These are phyloP conservation scores for Raphanus hybrid DNA, from an alignment of 441 rosid genomes.

Conservation along the genomic window DNA sequence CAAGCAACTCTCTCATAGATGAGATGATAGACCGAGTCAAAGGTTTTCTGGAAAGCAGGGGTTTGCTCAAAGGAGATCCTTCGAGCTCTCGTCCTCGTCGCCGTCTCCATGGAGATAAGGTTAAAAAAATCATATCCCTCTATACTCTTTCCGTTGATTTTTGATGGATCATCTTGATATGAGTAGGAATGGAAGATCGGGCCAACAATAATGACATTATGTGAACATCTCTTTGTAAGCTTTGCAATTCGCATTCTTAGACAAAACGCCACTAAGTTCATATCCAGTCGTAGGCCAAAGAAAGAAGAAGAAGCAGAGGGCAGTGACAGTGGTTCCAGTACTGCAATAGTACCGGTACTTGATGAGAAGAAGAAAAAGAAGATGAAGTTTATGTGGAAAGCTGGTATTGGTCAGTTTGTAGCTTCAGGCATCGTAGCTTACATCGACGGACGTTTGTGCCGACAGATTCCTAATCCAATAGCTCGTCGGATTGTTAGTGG, in stretches of 20 bases:
- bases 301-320: constrained; percentile 47
- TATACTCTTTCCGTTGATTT: constrained; percentile 3
- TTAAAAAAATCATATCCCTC: constrained; percentile 43
- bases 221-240: constrained; percentile 94
- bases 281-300: constrained; percentile 48
- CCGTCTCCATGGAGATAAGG: constrained; percentile 81
- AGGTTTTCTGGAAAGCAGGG: constrained; percentile 86
- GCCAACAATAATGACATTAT: constrained; percentile 77
- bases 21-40: constrained; percentile 93
- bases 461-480: constrained; percentile 82
- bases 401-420: constrained; percentile 80
- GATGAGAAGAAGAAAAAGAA: constrained; percentile 40
- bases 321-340: constrained; percentile 33
- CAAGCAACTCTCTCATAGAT: constrained; percentile 80
- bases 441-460: constrained; percentile 89
- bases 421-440: constrained; percentile 84
- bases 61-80: constrained; percentile 87
- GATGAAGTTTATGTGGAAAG: constrained; percentile 66
- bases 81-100: constrained; percentile 71
- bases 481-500: constrained; percentile 92
- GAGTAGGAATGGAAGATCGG: constrained; percentile 92
- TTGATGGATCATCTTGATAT: constrained; percentile 13
- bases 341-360: constrained; percentile 48
- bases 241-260: constrained; percentile 79
- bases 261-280: constrained; percentile 59